Base-by-base conservation (phyloP, 257 asterid species). In the Osmanthus fragrans region DNA sequence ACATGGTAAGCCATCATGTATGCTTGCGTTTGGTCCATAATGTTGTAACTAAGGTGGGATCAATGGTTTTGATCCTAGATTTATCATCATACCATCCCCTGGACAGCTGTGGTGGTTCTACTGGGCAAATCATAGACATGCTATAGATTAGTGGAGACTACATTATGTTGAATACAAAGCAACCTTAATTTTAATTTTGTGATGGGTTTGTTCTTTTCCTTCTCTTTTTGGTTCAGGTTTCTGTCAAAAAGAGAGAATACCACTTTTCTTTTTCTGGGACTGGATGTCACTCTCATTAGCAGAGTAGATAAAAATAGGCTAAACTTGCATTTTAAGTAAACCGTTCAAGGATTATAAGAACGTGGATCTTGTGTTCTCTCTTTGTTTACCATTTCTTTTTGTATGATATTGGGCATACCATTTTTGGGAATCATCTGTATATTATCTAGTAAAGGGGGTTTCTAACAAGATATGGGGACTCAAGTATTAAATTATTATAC, bases 81-180 rank as follows among this genome's bases (percentile, higher is more conserved):
- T 60, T 75, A 36, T 33, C 64, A 33, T 37, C 49, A 47, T 76
- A 71, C 71, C 56, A 34, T 73, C 67, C 49, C 71, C 27, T 18
- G 23, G 75, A 74, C 11, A 58, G 36, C 63, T 40, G 7, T 21
- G 68, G 23, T 36, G 73, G 80, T 21, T 71, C 45, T 66, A 74
- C 8, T 54, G 42, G 15, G 33, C 69, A 63, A 29, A 63, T 49
- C 21, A 15, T 74, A 19, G 60, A 6, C 25, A 47, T 36, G 40
- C 21, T 65, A 45, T 32, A 5, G 54, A 64, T 42, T 13, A 66
- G 51, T 73, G 64, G 74, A 13, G 33, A 56, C 27, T 56, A 33
- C 18, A 40, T 12, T 72, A 18, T 45, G 39, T 8, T 36, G 21
- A 45, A 10, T 79, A 5, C 27, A 21, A 51, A 47, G 2, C 11